These are phyloP conservation scores for Eleusine coracana DNA, from an alignment of 176 grass and related monocot species.

Conservation along the genomic window DNA sequence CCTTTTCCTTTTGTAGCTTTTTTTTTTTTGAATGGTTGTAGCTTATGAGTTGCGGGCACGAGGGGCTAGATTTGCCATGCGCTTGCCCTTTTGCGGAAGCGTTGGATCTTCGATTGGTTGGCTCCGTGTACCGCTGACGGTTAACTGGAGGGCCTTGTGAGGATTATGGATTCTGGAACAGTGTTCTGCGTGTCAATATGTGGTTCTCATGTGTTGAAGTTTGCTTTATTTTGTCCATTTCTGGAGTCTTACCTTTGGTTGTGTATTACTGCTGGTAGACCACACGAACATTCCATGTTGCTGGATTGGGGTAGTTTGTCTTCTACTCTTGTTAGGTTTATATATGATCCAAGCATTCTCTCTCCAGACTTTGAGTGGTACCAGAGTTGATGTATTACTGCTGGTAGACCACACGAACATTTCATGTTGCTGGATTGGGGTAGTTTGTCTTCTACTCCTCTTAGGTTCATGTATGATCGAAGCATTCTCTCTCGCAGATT, in stretches of 20 bases:
- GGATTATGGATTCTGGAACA: background rate
- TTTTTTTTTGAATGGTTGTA: too few relatives aligned
- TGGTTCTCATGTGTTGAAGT: background rate
- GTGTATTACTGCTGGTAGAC: background rate
- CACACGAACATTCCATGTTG: background rate
- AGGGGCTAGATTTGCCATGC: background rate
- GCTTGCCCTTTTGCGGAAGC: background rate
- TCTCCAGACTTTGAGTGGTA: too few relatives aligned
- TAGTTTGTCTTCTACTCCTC: background rate
- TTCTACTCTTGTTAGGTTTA: background rate
- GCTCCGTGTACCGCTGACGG: background rate
- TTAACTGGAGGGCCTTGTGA: background rate
- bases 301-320: background rate
- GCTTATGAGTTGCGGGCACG: background rate
- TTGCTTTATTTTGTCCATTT: conserved; percentile 3
- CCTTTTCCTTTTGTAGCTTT: background rate
- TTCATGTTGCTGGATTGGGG: background rate
- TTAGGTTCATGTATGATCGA: background rate
- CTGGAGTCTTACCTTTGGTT: background rate
- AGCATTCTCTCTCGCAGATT: too few relatives aligned
- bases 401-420: too few relatives aligned
- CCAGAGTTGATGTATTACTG: background rate
- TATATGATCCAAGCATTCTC: too few relatives aligned
- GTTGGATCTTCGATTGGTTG: conserved; percentile 17
- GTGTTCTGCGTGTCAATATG: background rate